Conservation (phyloP, 208 protist genomes). For the Trypanosoma cruzi region DNA sequence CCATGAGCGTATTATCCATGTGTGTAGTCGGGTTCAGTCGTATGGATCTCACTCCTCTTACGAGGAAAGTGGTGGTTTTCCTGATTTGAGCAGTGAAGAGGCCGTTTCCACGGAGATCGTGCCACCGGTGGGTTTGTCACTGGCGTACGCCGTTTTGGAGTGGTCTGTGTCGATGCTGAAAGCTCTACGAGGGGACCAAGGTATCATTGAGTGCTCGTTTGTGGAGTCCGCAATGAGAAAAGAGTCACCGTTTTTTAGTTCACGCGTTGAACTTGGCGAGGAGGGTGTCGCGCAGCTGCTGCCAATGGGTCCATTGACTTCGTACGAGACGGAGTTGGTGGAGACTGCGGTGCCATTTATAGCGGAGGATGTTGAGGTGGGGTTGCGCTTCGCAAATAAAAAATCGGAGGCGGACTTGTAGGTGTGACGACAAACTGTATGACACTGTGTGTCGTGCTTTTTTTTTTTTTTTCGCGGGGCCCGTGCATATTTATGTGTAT, state of each 20-base stretch:
- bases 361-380: conserved; percentile 80
- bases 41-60: conserved; percentile 42
- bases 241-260: conserved; percentile 83
- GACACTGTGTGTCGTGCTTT: background rate
- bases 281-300: conserved; percentile 78
- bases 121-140: conserved; percentile 48
- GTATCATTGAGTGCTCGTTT: conserved; percentile 83
- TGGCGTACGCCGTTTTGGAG: conserved; percentile 67
- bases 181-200: conserved; percentile 71
- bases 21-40: conserved; percentile 63
- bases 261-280: conserved; percentile 77
- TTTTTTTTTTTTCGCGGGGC: conserved; percentile 1
- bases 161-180: conserved; percentile 72
- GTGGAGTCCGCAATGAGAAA: conserved; percentile 71
- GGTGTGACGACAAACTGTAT: background rate
- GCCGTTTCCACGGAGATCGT: conserved; percentile 14
- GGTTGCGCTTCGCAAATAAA: conserved; percentile 27
- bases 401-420: background rate
- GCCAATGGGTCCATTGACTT: conserved; percentile 59
- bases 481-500: background rate
- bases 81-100: conserved; percentile 3
- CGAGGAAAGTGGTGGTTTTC: conserved; percentile 8
- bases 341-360: conserved; percentile 77
- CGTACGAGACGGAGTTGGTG: conserved; percentile 72
- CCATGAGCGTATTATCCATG: conserved; percentile 50